A percentile compares a stretch with the other conserved stretches of the same genome.
phyloP scores from a whole-genome alignment of 1,284 basidiomycete genomes.

The Chondrostereum purpureum region DNA sequence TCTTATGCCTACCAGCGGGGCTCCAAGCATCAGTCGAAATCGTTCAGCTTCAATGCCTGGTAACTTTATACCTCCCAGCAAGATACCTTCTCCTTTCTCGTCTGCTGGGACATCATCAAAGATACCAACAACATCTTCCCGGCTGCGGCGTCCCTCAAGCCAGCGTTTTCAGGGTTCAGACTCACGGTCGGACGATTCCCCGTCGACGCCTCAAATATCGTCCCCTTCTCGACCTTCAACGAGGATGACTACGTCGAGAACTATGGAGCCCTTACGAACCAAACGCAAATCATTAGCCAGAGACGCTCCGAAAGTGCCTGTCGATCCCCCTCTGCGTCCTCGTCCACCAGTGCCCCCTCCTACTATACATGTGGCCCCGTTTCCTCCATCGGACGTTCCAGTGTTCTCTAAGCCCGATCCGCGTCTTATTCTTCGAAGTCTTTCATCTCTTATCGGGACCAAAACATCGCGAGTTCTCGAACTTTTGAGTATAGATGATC shows the following conservation, averaged over 20 bases:
- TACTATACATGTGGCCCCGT: not conserved
- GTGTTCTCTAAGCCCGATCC: conserved; percentile 19
- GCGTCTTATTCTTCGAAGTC: conserved; percentile 14
- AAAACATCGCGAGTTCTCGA: conserved; percentile 12
- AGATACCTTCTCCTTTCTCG: too few species aligned
- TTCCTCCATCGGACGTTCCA: not conserved
- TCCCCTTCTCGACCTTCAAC: too few species aligned
- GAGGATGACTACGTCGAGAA: too few species aligned
- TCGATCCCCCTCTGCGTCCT: not conserved
- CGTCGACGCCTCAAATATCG: not conserved
- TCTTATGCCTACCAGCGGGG: too few species aligned
- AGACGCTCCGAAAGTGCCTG: not conserved
- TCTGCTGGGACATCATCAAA: not conserved
- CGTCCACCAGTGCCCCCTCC: not conserved
- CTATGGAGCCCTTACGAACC: too few species aligned
- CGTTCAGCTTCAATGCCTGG: not conserved
- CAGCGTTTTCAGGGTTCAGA: not conserved
- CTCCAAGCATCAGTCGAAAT: not conserved
- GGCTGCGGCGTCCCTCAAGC: not conserved
- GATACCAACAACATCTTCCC: not conserved
- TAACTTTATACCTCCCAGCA: too few species aligned
- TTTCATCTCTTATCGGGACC: conserved; percentile 4
- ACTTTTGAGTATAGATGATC: conserved; percentile 29
- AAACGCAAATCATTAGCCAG: too few species aligned
- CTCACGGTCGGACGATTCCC: not conserved